Evolutionary conservation across 2,329 filamentous ascomycete genomes (phyloP), one percentile per base, ranked within the genome.

Genomic region (Colletotrichum chrysophilum): DNA sequence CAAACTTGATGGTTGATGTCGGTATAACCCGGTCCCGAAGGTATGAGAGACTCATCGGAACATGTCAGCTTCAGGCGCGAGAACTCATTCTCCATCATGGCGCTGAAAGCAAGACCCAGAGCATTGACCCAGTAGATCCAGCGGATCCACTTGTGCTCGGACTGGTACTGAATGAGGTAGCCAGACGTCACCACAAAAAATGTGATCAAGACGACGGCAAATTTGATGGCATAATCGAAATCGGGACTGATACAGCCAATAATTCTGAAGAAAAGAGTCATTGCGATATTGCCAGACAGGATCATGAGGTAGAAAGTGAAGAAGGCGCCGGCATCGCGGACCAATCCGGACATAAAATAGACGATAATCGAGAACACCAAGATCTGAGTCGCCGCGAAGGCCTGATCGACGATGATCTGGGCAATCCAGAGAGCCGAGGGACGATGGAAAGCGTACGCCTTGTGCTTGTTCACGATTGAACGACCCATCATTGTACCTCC

Each of bases 41-140:
- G 95, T 24, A 98, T 88, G 6, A 98, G 86, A 0, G 92, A 94
- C 60, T 90, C 88, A 3, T 87, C 87, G 0, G 90, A 91, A 80
- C 96, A 98, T 0, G 89, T 92, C 82, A 98, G 87, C 32, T 93
- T 88, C 56, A 94, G 87, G 13, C 90, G 86, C 43, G 89, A 88
- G 80, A 98, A 98, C 81, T 98, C 96, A 80, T 98, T 98, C 80
- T 94, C 91, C 94, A 98, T 97, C 84, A 98, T 84, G 3, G 92
- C 88, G 13, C 93, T 90, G 81, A 98, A 97, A 0, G 92, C 91
- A 3, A 97, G 88, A 61, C 94, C 95, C 0, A 96, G 86, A 0
- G 93, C 89, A 76, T 96, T 95, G 83, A 96, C 87, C 87, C 93
- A 96, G 85, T 92, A 95, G 76, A 96, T 92, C 95, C 95, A 97